phyloP scores from a whole-genome alignment of 495 filamentous ascomycete species.

The Xylaria venustula region DNA sequence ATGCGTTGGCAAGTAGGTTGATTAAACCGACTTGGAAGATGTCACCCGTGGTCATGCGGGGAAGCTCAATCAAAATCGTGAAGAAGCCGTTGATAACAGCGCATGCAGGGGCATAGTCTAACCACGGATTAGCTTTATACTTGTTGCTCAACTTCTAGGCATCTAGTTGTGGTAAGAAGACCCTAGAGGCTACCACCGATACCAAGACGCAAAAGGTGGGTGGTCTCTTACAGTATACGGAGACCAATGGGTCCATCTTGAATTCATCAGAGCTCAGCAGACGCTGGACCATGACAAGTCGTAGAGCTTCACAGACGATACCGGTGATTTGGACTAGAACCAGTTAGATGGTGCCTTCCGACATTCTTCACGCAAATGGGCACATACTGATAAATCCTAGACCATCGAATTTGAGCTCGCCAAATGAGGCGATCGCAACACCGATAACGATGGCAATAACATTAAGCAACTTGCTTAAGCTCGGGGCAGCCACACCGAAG shows the following conservation, averaged over 20 bases:
- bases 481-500: slow-evolving; percentile 69
- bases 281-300: slow-evolving; percentile 84
- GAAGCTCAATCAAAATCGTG: slow-evolving; percentile 73
- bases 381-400: slow-evolving; percentile 72
- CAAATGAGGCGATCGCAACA: slow-evolving; percentile 82
- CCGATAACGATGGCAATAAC: slow-evolving; percentile 83
- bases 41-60: slow-evolving; percentile 63
- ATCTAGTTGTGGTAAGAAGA: too few relatives aligned
- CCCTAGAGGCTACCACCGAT: too few relatives aligned
- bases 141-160: too few relatives aligned
- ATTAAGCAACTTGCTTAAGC: slow-evolving; percentile 75
- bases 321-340: slow-evolving; percentile 66
- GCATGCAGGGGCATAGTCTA: slow-evolving; percentile 81
- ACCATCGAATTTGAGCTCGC: slow-evolving; percentile 85
- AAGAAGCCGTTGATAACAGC: slow-evolving; percentile 79
- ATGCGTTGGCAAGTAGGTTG: slow-evolving; percentile 71
- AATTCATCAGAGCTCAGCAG: slow-evolving; percentile 81
- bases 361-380: slow-evolving; percentile 20
- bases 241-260: slow-evolving; percentile 95
- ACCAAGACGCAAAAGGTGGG: neutral
- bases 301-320: slow-evolving; percentile 82
- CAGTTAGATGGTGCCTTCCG: neutral
- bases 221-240: slow-evolving; percentile 67
- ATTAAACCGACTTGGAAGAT: slow-evolving; percentile 69
- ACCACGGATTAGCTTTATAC: neutral